Percentiles rank a stretch among this genome's conserved stretches.
Evolutionary conservation across 1,284 basidiomycete species (phyloP).

Genomic region (Apiotrichum akiyoshidainum): DNA sequence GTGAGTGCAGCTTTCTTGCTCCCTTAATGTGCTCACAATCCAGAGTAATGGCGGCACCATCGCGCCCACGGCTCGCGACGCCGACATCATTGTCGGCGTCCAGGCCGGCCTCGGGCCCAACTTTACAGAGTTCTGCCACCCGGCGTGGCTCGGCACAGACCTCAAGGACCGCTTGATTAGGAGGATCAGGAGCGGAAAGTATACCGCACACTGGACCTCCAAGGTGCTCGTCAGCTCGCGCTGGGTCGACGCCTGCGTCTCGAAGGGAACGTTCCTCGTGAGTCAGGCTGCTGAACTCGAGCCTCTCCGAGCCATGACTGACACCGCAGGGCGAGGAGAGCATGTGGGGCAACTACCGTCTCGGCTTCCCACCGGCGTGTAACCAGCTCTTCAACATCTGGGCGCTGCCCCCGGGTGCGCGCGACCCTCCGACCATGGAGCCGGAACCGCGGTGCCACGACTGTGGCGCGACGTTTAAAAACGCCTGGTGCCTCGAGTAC

Average conservation of each 20-base stretch:
- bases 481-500: neutral
- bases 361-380: neutral
- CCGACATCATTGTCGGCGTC: neutral
- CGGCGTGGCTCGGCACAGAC: slow-evolving; percentile 13
- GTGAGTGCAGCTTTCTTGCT: neutral
- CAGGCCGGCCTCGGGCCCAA: neutral
- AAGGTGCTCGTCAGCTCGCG: neutral
- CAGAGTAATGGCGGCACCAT: neutral
- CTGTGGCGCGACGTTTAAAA: neutral
- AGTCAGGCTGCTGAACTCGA: too few relatives aligned
- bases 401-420: neutral
- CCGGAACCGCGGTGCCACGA: neutral
- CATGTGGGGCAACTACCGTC: slow-evolving; percentile 23
- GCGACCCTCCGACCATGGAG: neutral
- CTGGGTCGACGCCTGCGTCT: neutral
- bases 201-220: neutral
- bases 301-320: neutral
- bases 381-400: slow-evolving; percentile 4
- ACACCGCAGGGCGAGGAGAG: slow-evolving; percentile 20
- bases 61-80: neutral
- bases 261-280: neutral
- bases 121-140: slow-evolving; percentile 13
- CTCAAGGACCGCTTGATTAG: slow-evolving; percentile 6
- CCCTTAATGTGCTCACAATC: neutral
- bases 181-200: neutral